Evolutionary conservation across 164 flowering plant genomes (phyloP), one percentile per base, ranked within the genome.

Genomic region (Vitis rotundifolia): DNA sequence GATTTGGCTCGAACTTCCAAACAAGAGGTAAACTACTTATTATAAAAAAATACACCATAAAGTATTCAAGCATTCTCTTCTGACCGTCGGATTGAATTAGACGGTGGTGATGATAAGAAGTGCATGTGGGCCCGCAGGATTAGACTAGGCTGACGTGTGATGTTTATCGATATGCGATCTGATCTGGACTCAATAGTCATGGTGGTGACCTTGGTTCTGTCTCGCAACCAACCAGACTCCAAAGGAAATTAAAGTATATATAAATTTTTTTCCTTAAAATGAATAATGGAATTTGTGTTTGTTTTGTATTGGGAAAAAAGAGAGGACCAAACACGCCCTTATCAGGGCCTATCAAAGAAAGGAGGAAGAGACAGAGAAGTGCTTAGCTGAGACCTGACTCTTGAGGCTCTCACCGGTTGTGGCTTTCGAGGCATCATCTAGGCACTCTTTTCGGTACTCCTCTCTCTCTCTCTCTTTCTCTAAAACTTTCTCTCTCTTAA

Each of bases 301-400:
- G 70, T 66, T 37, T 69, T 72, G 74, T 68, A 19, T 18, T 1
- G 66, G 75, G 28, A 54, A 37, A 37, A 37, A 71, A 31, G 44
- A 66, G 75, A 77, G 71, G 66, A 63, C 83, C 83, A 75, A 80
- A 75, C 79, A 80, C 57, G 75, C 64, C 78, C 64, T 80, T 77
- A 63, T 80, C 81, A 72, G 26, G 19, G 62, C 18, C 65, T 73
- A 66, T 66, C 72, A 61, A 14, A 59, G 13, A 1, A 37, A 16
- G 12, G 11, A 56, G 37, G 58, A 50, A n/a, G 15, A 4, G 15
- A 55, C 22, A 48, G 29, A 26, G 11, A 47, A 18, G 1, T 15
- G 26, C 8, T 31, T 11, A 15, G 66, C 71, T 68, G 69, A 69
- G 44, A 49, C 44, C 18, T 13, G n/a, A n/a, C n/a, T n/a, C n/a